Percentiles rank a stretch among this genome's conserved stretches.
Conservation (phyloP, 192 early-diverging fungal genomes). For the Powellomyces hirtus region DNA sequence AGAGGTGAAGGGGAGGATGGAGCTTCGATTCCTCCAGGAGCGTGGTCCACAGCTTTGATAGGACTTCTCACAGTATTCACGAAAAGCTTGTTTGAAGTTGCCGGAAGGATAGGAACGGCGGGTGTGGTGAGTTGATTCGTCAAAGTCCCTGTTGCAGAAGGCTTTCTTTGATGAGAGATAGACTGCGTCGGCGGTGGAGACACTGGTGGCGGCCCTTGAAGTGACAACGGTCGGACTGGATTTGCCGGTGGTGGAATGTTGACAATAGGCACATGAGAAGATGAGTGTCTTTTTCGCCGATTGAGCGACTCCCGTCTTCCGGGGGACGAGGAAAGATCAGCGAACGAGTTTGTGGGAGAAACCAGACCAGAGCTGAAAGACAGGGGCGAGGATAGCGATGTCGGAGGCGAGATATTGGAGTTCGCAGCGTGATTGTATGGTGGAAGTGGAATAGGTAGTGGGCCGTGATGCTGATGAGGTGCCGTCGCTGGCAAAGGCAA, state of each 20-base stretch:
- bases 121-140: background rate
- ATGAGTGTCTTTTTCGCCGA: background rate
- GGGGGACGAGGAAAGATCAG: background rate
- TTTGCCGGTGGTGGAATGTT: slow-evolving; percentile 9
- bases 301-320: background rate
- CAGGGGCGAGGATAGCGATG: background rate
- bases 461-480: slow-evolving; percentile 4
- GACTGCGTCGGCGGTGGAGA: slow-evolving; percentile 4
- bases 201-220: slow-evolving; percentile 6
- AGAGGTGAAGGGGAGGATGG: slow-evolving; percentile 25
- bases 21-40: background rate
- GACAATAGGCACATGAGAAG: background rate
- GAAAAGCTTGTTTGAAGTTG: background rate
- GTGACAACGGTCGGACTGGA: background rate
- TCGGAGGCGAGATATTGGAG: slow-evolving; percentile 1
- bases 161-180: background rate
- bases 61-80: background rate
- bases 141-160: background rate
- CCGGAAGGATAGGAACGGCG: background rate
- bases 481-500: slow-evolving; percentile 25
- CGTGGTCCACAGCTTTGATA: background rate
- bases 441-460: background rate
- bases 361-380: background rate
- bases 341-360: background rate
- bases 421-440: background rate